Evolutionary conservation across 441 rosid species (phyloP).

Genomic region (Raphanus hybrid): DNA sequence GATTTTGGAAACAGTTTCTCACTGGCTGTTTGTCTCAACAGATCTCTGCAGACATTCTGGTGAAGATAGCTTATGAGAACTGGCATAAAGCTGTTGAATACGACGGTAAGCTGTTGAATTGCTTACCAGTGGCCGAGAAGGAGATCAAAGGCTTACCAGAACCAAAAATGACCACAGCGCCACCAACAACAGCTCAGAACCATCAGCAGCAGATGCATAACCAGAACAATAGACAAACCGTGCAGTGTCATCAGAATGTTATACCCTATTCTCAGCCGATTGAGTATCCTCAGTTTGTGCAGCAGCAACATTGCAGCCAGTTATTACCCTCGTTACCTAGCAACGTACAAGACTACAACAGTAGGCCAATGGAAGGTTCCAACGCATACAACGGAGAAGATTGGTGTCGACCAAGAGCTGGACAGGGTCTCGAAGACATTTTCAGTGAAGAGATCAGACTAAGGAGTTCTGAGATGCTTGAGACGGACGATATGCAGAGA

Average conservation of each 20-base stretch:
- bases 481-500: constrained; percentile 84
- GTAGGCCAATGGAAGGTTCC: constrained; percentile 49
- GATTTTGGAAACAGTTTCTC: not conserved
- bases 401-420: constrained; percentile 58
- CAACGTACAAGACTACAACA: constrained; percentile 49
- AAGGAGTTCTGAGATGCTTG: constrained; percentile 90
- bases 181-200: constrained; percentile 35
- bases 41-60: constrained; percentile 83
- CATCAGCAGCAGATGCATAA: constrained; percentile 49
- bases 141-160: constrained; percentile 47
- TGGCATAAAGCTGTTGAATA: constrained; percentile 94
- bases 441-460: constrained; percentile 65
- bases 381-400: constrained; percentile 56
- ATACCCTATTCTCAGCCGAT: constrained; percentile 48
- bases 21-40: constrained; percentile 46
- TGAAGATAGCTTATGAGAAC: constrained; percentile 90
- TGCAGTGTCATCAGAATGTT: constrained; percentile 41
- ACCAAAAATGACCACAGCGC: constrained; percentile 41
- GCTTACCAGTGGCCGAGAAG: constrained; percentile 50
- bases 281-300: constrained; percentile 59
- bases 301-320: constrained; percentile 46
- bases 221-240: constrained; percentile 46
- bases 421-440: constrained; percentile 61
- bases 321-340: constrained; percentile 51
- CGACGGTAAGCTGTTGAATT: constrained; percentile 75